Evolutionary conservation across 108 stramenopile genomes (phyloP), one percentile per base, ranked within the genome.

Genomic region (Skeletonema potamos): DNA sequence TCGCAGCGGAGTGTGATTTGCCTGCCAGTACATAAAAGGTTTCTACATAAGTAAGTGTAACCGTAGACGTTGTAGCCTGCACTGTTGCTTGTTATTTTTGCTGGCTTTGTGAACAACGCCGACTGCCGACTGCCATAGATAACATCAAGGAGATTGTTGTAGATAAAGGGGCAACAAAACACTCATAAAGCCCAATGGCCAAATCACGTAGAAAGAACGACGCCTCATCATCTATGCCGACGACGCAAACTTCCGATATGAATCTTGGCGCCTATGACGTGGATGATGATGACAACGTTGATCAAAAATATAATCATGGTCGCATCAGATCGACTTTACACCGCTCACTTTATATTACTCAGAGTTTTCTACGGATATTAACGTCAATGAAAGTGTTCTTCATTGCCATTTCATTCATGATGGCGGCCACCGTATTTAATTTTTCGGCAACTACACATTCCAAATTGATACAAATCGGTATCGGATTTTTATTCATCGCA

Each of bases 401-500:
- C 39, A 41, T 15, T n/a, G 39, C 39, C 39, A 41, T 41, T 10
- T 13, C 15, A 15, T 41, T 41, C 39, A 41, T 41, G n/a, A n/a
- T n/a, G 15, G 15, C 39, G 4, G 39, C 39, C 39, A 41, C 3
- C 15, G 15, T 41, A 3, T 41, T 41, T n/a, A 15, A 41, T n/a
- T 41, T 41, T 2, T 41, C 39, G 39, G 39, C 15, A n/a, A 15
- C 39, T 41, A n/a, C 39, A 41, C 56, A 57, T 34, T 71, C 70
- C 26, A 62, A 34, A 51, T 1, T 62, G 44, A 62, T 46, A 41
- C 61, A 71, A 71, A 34, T 61, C 34, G 60, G 70, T 20, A 56
- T 46, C 24, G 68, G 68, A 13, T 76, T 69, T 48, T 36, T 69
- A n/a, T 76, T 69, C 55, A 36, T 76, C 20, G 54, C 54, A n/a